Percentiles rank a stretch among this genome's conserved stretches.
Conservation (phyloP, 1,139 yeast genomes). For the Magnusiomyces tetraspermus region DNA sequence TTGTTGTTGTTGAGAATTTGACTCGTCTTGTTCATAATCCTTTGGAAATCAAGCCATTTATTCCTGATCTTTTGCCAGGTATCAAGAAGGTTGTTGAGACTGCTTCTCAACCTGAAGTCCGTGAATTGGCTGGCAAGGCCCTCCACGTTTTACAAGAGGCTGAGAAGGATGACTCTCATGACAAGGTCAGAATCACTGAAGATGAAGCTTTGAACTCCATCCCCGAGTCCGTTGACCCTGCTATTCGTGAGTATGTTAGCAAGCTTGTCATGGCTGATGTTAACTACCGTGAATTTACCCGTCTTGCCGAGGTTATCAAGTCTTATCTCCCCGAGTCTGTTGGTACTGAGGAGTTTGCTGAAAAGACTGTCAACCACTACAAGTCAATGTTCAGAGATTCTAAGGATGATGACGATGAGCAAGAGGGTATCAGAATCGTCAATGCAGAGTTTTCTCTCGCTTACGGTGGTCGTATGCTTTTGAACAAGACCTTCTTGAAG, state of each 20-base stretch:
- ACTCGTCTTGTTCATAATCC: conserved; percentile 93
- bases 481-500: conserved; percentile 83
- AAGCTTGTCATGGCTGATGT: conserved; percentile 59
- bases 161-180: conserved; percentile 54
- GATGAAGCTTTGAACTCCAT: conserved; percentile 39
- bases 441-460: conserved; percentile 93
- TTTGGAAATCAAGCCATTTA: conserved; percentile 77
- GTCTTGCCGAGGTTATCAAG: conserved; percentile 46
- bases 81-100: conserved; percentile 78
- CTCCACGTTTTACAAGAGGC: conserved; percentile 73
- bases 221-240: conserved; percentile 26
- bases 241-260: conserved; percentile 43
- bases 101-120: conserved; percentile 93
- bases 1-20: conserved; percentile 89
- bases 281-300: conserved; percentile 84
- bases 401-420: conserved; percentile 49
- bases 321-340: conserved; percentile 29
- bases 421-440: conserved; percentile 80
- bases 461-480: conserved; percentile 93
- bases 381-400: conserved; percentile 54
- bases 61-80: conserved; percentile 83
- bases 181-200: conserved; percentile 61
- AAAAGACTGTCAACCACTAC: conserved; percentile 43
- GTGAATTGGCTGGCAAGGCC: conserved; percentile 87
- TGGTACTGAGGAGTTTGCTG: conserved; percentile 38